Conservation (phyloP, 768 basidiomycete genomes). For the Auricularia cornea region DNA sequence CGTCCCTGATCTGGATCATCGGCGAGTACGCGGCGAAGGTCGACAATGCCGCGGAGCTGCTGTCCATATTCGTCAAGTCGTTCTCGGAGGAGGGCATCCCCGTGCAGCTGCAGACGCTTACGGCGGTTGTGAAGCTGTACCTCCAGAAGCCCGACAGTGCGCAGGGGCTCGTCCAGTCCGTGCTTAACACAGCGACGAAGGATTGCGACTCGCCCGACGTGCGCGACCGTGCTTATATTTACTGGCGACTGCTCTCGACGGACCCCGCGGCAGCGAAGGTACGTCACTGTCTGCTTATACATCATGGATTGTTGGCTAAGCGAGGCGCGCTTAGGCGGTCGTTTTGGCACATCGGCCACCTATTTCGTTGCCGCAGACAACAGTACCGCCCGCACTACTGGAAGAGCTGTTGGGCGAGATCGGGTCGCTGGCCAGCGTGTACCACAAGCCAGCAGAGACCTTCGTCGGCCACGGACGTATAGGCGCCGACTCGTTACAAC, state of each 20-base stretch:
- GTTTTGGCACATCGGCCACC: constrained; percentile 89
- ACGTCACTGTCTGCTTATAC: constrained; percentile 9
- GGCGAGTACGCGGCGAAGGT: constrained; percentile 98
- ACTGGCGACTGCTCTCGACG: constrained; percentile 91
- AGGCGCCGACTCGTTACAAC: constrained; percentile 69
- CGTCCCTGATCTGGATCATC: constrained; percentile 98
- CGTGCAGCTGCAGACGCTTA: constrained; percentile 43
- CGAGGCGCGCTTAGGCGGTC: constrained; percentile 50
- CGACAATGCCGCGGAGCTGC: constrained; percentile 89
- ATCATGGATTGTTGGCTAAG: background rate
- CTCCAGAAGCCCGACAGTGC: constrained; percentile 90
- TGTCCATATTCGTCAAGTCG: constrained; percentile 82
- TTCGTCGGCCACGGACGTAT: constrained; percentile 90
- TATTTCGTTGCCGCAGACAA: constrained; percentile 86
- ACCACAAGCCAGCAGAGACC: constrained; percentile 94
- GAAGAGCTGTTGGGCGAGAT: constrained; percentile 91
- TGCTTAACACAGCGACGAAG: constrained; percentile 90
- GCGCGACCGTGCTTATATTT: constrained; percentile 94
- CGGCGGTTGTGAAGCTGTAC: constrained; percentile 57
- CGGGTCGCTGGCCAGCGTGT: constrained; percentile 84
- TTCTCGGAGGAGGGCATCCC: constrained; percentile 93
- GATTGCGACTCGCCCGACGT: constrained; percentile 97
- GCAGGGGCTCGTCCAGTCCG: constrained; percentile 85
- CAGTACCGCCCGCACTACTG: constrained; percentile 75
- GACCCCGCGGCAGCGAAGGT: constrained; percentile 96